Percentiles rank a stretch among this genome's conserved stretches.
Evolutionary conservation across 192 early-diverging fungal genomes (phyloP).

Genomic region (Podila epicladia): DNA sequence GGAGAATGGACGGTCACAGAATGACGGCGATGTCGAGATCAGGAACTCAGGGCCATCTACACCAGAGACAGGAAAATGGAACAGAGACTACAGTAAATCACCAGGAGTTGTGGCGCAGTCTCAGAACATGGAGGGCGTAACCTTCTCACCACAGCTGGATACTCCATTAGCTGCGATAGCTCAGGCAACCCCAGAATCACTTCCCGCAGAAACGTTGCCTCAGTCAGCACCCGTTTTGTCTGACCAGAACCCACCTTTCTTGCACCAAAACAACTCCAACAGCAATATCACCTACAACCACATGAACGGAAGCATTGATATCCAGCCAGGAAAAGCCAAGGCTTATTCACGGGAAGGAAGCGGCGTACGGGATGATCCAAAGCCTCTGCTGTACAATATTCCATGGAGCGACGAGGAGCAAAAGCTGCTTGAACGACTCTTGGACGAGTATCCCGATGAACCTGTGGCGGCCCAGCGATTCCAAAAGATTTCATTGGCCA

Average conservation of each 20-base stretch:
- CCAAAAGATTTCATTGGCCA: constrained; percentile 75
- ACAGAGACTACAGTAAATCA: background rate
- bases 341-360: constrained; percentile 34
- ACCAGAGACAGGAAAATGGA: constrained; percentile 2
- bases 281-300: constrained; percentile 45
- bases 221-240: background rate
- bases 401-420: constrained; percentile 81
- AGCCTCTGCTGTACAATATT: constrained; percentile 67
- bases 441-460: constrained; percentile 75
- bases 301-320: constrained; percentile 44
- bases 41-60: background rate
- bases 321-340: constrained; percentile 24
- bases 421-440: constrained; percentile 63
- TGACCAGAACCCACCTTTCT: background rate
- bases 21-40: background rate
- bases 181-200: no score
- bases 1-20: no score
- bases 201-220: background rate
- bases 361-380: constrained; percentile 44
- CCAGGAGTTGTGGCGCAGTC: background rate
- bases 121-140: constrained; percentile 28
- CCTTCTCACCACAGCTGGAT: background rate
- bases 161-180: background rate
- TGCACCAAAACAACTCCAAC: constrained; percentile 5
- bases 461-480: constrained; percentile 73